A percentile compares a stretch with the other conserved stretches of the same genome.
Conservation (phyloP, 352 stramenopile species). For the Pythium plurisporium region DNA sequence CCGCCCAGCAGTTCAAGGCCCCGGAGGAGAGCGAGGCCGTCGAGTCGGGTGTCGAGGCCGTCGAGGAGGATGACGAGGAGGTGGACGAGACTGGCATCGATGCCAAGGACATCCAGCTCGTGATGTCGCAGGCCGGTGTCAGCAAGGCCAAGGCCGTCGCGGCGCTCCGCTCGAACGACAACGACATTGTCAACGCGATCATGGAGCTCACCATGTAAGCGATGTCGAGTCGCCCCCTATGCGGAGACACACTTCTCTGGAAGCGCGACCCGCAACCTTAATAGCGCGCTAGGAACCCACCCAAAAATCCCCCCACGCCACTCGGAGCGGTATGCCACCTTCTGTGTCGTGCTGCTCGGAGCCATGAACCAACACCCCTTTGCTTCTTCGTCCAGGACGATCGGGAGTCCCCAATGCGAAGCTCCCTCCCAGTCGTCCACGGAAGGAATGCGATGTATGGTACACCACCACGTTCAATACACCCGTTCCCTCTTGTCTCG, state of each 20-base stretch:
- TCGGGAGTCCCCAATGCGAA: neutral
- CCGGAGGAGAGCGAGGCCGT: conserved; percentile 35
- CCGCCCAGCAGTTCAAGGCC: conserved; percentile 92
- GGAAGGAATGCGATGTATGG: neutral
- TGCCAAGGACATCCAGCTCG: conserved; percentile 98
- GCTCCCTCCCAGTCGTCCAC: neutral
- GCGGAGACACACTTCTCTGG: neutral
- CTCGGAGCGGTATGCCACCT: neutral
- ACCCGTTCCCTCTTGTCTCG: conserved; percentile 8
- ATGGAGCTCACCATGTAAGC: conserved; percentile 99
- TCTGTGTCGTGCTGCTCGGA: neutral
- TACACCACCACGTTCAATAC: conserved; percentile 6
- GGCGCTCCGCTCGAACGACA: conserved; percentile 97
- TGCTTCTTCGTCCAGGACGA: conserved; percentile 1
- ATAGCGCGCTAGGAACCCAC: conserved; percentile 26
- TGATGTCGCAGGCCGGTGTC: conserved; percentile 94
- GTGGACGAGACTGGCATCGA: conserved; percentile 96
- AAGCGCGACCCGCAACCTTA: neutral
- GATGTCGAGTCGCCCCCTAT: neutral
- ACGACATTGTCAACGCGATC: conserved; percentile 99
- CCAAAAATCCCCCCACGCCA: conserved; percentile 16
- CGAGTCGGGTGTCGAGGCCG: conserved; percentile 32
- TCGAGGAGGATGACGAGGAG: conserved; percentile 84
- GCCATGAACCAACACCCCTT: conserved; percentile 24
- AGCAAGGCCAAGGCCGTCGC: conserved; percentile 94